A percentile compares a stretch with the other conserved stretches of the same genome.
Evolutionary conservation across 73 alveolate genomes (phyloP).

Genomic region (Tetrahymena elliotti): DNA sequence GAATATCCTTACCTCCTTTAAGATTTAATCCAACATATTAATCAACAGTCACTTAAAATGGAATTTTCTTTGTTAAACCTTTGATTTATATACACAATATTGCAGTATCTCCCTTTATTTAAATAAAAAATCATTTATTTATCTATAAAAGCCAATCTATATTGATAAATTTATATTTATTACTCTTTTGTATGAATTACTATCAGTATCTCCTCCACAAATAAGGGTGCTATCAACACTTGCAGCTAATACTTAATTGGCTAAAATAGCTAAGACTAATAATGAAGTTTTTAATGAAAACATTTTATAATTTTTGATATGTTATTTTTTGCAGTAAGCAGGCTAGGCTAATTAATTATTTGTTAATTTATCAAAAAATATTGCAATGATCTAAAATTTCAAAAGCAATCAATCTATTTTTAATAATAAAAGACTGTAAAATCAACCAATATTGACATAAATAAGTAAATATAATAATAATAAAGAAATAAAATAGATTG

Average conservation of each 20-base stretch:
- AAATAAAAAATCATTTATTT: not conserved
- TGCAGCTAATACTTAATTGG: not conserved
- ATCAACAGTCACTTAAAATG: not conserved
- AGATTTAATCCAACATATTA: not conserved
- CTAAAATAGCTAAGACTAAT: not conserved
- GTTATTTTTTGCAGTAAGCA: not conserved
- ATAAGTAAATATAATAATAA: not conserved
- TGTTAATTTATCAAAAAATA: not conserved
- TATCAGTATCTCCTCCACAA: not conserved
- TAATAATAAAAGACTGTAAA: not conserved
- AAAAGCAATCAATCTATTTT: not conserved
- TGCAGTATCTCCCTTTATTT: not conserved
- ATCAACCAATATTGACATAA: not conserved
- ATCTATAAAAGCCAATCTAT: not conserved
- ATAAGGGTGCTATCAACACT: not conserved
- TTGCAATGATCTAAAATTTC: not conserved
- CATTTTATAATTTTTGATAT: not conserved
- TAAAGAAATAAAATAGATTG: not conserved
- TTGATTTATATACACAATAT: not conserved
- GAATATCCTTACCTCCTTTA: not conserved
- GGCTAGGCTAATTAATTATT: too few species aligned
- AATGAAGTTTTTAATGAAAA: not conserved
- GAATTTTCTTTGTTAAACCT: not conserved
- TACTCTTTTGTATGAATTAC: not conserved
- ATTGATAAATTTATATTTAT: too few species aligned